Percentiles rank a stretch among this genome's conserved stretches.
phyloP scores from a whole-genome alignment of 1,139 yeast genomes.

The Schizosaccharomyces versatilis region DNA sequence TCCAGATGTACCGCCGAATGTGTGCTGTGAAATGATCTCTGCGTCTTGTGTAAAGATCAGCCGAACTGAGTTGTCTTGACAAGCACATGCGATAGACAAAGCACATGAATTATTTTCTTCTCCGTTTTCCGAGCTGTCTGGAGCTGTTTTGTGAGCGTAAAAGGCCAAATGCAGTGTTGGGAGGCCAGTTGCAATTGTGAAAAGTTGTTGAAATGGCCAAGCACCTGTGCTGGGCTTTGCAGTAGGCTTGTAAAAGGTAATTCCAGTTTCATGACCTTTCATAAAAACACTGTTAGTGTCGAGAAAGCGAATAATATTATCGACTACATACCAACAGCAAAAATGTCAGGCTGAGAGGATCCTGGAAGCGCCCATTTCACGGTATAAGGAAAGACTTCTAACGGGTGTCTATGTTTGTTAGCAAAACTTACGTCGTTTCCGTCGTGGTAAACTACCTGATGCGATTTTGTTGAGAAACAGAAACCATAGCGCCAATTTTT shows the following conservation, averaged over 20 bases:
- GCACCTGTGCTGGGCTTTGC: not conserved
- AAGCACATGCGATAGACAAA: not conserved
- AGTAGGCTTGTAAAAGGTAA: not conserved
- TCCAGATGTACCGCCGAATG: constrained; percentile 5
- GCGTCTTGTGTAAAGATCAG: not conserved
- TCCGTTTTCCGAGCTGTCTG: not conserved
- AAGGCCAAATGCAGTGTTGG: not conserved
- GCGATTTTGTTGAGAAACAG: not conserved
- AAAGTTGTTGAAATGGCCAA: not conserved
- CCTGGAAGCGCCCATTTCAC: not conserved
- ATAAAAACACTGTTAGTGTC: not conserved
- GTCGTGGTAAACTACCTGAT: not conserved
- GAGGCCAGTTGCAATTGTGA: not conserved
- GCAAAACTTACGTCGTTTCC: not conserved
- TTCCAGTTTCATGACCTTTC: not conserved
- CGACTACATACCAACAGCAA: not conserved
- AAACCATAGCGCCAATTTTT: not conserved
- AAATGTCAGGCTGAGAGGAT: not conserved
- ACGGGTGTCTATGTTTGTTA: not conserved
- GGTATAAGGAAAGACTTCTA: not conserved
- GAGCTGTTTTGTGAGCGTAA: not conserved
- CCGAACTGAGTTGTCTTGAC: not conserved
- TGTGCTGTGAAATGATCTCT: not conserved
- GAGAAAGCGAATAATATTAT: not conserved
- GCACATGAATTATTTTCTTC: not conserved